Evolutionary conservation across 306 rosid species (phyloP), one percentile per base, ranked within the genome.

Genomic region (Datisca glomerata): DNA sequence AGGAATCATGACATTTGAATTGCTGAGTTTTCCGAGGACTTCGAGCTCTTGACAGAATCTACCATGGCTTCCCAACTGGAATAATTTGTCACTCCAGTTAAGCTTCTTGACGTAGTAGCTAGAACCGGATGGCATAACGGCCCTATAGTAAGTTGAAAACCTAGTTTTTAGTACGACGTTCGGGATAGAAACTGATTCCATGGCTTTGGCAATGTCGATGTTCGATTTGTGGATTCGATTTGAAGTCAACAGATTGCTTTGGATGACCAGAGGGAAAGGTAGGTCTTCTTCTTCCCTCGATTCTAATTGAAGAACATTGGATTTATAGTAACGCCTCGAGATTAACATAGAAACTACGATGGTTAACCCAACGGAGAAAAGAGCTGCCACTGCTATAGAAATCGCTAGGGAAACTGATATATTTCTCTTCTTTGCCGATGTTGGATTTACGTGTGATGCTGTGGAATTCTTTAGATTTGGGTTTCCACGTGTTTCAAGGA

Each of bases 1-100:
- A 52, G 97, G 95, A 56, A 75, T 68, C 97, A 89, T 89, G 60
- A 84, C 79, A 64, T 80, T 83, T 37, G 97, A 77, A 64, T 89
- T 89, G 79, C 68, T 84, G 52, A 89, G 62, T 56, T 65, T 83
- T 25, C 84, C 97, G 58, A 77, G 67, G 19, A 40, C 51, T 60
- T 70, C 79, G 13, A 89, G 64, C 61, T 80, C 79, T 24, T 59
- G 57, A 20, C 61, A 67, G 21, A 83, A 83, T 41, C 51, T 77
- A 32, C 68, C 77, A 18, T 51, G 69, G 51, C 70, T 80, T 8
- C 79, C 85, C 49, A 45, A 45, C 12, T 75, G 83, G 57, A 78
- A 70, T 56, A 75, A 45, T 78, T 72, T 83, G 74, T 76, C 95
- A 28, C 69, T 63, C 81, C 85, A 80, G 51, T 77, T 83, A 21